phyloP scores from a whole-genome alignment of 495 filamentous ascomycete species.

The Aspergillus nidulans region DNA sequence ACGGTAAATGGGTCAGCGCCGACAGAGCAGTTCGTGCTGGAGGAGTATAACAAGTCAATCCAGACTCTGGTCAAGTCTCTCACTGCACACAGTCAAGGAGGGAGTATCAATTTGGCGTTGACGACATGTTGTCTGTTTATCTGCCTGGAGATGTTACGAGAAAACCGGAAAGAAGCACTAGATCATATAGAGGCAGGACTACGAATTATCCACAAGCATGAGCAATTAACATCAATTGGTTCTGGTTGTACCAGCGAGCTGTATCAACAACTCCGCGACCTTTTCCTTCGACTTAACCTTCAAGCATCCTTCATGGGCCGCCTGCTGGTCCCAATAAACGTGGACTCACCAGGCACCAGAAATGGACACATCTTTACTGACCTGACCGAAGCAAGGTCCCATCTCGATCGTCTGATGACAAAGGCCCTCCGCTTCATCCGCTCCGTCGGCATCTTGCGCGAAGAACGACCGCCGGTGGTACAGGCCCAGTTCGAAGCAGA shows the following conservation, averaged over 20 bases:
- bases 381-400: not conserved
- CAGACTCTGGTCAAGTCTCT: constrained; percentile 20
- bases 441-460: constrained; percentile 1
- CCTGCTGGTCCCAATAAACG: not conserved
- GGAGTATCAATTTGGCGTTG: constrained; percentile 16
- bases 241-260: not conserved
- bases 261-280: constrained; percentile 3
- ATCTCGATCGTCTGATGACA: constrained; percentile 11
- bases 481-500: not conserved
- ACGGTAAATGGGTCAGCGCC: not conserved
- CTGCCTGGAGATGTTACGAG: constrained; percentile 26
- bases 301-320: constrained; percentile 12
- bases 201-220: constrained; percentile 6
- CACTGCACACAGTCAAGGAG: not conserved
- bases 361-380: not conserved
- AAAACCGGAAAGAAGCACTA: constrained; percentile 18
- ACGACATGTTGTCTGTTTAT: constrained; percentile 27
- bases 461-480: not conserved
- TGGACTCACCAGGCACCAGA: not conserved
- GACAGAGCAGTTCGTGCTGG: constrained; percentile 4
- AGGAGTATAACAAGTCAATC: constrained; percentile 20
- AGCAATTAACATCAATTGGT: not conserved
- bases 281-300: constrained; percentile 12
- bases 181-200: constrained; percentile 20
- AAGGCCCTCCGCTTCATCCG: constrained; percentile 13